Evolutionary conservation across 768 basidiomycete genomes (phyloP).

Genomic region (Lactarius deliciosus): DNA sequence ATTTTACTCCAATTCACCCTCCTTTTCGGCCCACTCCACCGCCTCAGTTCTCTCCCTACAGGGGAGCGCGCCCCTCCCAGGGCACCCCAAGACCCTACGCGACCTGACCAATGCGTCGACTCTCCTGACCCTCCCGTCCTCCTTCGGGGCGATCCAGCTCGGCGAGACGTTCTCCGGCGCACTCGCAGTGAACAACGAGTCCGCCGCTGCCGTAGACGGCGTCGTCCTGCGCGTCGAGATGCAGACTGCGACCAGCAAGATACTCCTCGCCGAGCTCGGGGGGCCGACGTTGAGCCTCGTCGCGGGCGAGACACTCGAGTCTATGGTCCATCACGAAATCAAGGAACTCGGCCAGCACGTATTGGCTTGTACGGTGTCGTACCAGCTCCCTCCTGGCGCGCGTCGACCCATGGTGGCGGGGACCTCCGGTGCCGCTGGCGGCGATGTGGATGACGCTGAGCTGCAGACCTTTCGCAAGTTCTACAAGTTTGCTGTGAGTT

Average conservation of each 20-base stretch:
- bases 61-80: constrained; percentile 63
- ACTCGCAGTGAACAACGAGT: constrained; percentile 81
- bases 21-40: constrained; percentile 79
- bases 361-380: constrained; percentile 79
- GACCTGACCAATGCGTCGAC: constrained; percentile 80
- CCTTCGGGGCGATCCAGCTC: constrained; percentile 85
- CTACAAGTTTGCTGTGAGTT: constrained; percentile 85
- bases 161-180: constrained; percentile 87
- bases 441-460: constrained; percentile 44
- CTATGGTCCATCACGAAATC: constrained; percentile 80
- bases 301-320: constrained; percentile 61
- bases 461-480: constrained; percentile 81
- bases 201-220: constrained; percentile 57
- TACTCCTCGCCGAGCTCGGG: constrained; percentile 61
- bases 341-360: constrained; percentile 94
- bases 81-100: constrained; percentile 80
- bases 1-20: constrained; percentile 80
- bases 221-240: constrained; percentile 77
- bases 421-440: constrained; percentile 32
- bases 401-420: constrained; percentile 52
- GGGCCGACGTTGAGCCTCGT: constrained; percentile 49
- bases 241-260: constrained; percentile 74
- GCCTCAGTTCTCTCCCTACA: constrained; percentile 76
- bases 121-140: constrained; percentile 74
- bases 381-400: constrained; percentile 64